A percentile compares a stretch with the other conserved stretches of the same genome.
Evolutionary conservation across 495 filamentous ascomycete genomes (phyloP).

Genomic region (Penicillium odoratum): DNA sequence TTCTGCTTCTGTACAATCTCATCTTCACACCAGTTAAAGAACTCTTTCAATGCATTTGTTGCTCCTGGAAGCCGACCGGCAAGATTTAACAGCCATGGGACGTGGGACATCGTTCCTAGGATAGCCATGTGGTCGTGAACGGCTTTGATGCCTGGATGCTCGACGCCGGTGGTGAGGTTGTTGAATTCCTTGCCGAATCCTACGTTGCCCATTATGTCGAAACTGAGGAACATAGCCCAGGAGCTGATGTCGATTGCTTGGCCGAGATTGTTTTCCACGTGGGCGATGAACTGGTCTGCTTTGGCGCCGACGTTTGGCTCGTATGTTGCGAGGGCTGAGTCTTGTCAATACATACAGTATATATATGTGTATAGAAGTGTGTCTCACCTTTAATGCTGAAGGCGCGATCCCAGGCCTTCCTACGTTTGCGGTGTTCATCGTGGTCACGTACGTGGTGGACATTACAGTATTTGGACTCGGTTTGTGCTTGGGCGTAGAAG

Average conservation of each 20-base stretch:
- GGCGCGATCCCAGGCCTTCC: constrained; percentile 39
- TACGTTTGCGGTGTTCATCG: constrained; percentile 27
- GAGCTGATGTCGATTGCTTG: constrained; percentile 6
- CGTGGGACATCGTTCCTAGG: not conserved
- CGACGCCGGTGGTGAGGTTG: constrained; percentile 24
- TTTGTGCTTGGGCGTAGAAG: not conserved
- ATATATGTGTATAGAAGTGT: not conserved
- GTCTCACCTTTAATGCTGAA: constrained; percentile 31
- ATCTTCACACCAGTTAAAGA: constrained; percentile 8
- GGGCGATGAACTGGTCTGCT: constrained; percentile 3
- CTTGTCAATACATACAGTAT: not conserved
- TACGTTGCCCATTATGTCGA: constrained; percentile 19
- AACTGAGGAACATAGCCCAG: constrained; percentile 19
- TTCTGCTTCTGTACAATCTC: not conserved
- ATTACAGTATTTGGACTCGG: constrained; percentile 10
- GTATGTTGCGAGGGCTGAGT: not conserved
- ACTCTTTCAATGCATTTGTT: not conserved
- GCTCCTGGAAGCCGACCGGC: not conserved
- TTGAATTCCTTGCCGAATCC: constrained; percentile 19
- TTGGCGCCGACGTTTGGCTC: not conserved
- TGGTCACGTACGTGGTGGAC: constrained; percentile 30
- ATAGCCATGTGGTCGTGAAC: constrained; percentile 20
- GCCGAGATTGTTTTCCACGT: constrained; percentile 7
- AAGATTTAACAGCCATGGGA: constrained; percentile 1
- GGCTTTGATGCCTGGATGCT: constrained; percentile 54